These are phyloP conservation scores for Dryas drummondii DNA, from an alignment of 306 rosid genomes.

Conservation along the genomic window DNA sequence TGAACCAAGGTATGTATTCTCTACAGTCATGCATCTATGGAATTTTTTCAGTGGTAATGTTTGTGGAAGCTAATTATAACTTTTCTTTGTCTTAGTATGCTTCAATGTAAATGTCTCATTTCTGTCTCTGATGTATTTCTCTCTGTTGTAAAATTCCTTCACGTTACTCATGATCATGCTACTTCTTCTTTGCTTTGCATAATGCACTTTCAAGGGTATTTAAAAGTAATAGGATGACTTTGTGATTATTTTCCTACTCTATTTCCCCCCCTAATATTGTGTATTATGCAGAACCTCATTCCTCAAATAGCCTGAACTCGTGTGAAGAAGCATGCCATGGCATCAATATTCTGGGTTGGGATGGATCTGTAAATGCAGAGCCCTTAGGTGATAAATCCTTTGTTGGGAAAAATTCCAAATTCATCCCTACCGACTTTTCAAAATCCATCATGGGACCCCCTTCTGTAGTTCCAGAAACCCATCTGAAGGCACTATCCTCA, in stretches of 20 bases:
- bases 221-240: background rate
- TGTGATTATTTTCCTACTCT: background rate
- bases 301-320: constrained; percentile 32
- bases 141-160: background rate
- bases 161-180: background rate
- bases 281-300: constrained; percentile 43
- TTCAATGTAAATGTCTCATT: background rate
- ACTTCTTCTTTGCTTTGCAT: background rate
- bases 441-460: constrained; percentile 38
- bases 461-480: constrained; percentile 41
- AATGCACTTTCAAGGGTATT: background rate
- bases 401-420: constrained; percentile 26
- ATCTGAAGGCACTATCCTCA: constrained; percentile 28
- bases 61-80: background rate
- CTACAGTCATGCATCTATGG: background rate
- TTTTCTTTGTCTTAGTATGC: background rate
- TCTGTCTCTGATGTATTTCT: background rate
- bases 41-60: background rate
- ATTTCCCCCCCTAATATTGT: background rate
- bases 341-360: constrained; percentile 34
- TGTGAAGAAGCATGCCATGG: constrained; percentile 34
- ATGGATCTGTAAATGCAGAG: constrained; percentile 30
- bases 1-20: constrained; percentile 47
- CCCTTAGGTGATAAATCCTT: constrained; percentile 39
- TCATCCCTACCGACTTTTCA: constrained; percentile 38